Evolutionary conservation across 1,284 basidiomycete genomes (phyloP), one percentile per base, ranked within the genome.

Genomic region (Moesziomyces parantarcticus): DNA sequence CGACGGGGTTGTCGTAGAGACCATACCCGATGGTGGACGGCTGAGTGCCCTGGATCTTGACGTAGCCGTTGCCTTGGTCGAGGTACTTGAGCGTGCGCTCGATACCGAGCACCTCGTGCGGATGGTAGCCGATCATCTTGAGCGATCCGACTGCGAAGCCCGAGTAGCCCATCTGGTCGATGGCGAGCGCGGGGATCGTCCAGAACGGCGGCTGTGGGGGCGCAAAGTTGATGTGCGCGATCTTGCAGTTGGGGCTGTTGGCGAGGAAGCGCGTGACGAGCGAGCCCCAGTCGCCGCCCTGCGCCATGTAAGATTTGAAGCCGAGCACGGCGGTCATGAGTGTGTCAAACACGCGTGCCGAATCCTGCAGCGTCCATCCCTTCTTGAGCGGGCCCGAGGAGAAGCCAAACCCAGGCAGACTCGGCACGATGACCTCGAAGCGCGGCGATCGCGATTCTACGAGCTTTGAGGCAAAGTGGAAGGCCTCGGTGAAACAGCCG

Each of bases 201-300:
- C 64, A 76, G 3, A 57, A 2, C 3, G 77, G 77, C 8, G 61
- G 58, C 40, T 50, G 23, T 13, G 75, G 77, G 2, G 63, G 67
- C 5, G 52, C 42, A 52, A 76, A 77, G 63, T 77, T 79, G 62
- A 71, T 50, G 34, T 79, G 75, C 16, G 57, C 77, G 21, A 71
- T 65, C 64, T 63, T 76, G 68, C 77, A 79, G 25, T 56, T 50
- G 7, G 68, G 62, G 32, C 57, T 56, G 49, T 60, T 68, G 41
- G 77, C 71, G 20, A 79, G 42, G 46, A 60, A 67, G 14, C 75
- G 67, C 6, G 75, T 74, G n/a, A 76, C 60, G 5, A 70, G 11
- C 16, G 69, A 73, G 9, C 78, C 78, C 72, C 75, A 78, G 50
- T 80, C 78, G 9, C 78, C 78, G 21, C 78, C 78, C 39, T 80